These are phyloP conservation scores for Immersiella caudata DNA, from an alignment of 495 filamentous ascomycete genomes.

Conservation along the genomic window DNA sequence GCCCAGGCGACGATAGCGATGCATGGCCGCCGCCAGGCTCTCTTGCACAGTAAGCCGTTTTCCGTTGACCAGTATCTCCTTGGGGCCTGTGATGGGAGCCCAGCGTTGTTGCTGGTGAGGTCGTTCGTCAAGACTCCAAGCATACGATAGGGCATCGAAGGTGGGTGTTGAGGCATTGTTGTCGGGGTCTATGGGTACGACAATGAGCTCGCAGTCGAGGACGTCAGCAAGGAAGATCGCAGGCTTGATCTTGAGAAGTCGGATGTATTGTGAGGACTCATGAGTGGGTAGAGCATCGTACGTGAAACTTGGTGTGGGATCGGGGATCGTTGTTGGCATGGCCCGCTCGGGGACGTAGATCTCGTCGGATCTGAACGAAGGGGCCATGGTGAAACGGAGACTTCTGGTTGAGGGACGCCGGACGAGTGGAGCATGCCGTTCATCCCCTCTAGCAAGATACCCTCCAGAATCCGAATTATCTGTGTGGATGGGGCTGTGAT, in stretches of 20 bases:
- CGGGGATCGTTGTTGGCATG: neutral
- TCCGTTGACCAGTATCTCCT: neutral
- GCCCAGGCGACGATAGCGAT: constrained; percentile 1
- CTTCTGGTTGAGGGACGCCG: neutral
- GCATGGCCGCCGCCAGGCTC: neutral
- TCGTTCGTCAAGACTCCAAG: neutral
- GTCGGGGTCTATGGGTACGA: neutral
- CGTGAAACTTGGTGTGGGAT: neutral
- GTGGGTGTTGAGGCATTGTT: neutral
- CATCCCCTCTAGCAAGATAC: neutral
- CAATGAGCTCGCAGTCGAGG: constrained; percentile 29
- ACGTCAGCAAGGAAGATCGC: constrained; percentile 63
- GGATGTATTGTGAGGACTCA: neutral
- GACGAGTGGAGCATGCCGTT: neutral
- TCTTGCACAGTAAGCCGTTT: neutral
- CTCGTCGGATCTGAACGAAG: neutral
- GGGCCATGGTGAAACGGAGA: neutral
- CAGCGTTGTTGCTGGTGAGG: neutral
- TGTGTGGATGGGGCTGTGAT: neutral
- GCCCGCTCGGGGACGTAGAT: neutral
- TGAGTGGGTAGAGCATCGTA: neutral
- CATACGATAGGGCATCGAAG: neutral
- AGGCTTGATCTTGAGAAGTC: neutral
- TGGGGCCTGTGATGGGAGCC: neutral
- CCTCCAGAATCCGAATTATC: neutral